Conservation (phyloP, 2,329 filamentous ascomycete genomes). For the Talaromyces marneffei region DNA sequence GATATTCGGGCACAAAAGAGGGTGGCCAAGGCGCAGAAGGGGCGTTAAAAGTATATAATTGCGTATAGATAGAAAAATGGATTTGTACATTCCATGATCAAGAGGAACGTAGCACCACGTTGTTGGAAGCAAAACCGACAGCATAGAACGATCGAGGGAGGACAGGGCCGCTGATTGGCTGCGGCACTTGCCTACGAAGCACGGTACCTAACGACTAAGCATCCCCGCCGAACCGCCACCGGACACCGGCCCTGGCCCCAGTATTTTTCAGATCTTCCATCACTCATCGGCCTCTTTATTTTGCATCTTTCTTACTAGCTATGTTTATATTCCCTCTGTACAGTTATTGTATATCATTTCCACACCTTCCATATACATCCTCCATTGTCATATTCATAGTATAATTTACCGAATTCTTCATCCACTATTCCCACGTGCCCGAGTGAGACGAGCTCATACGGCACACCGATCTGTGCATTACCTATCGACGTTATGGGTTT, state of each 20-base stretch:
- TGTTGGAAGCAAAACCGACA: neutral
- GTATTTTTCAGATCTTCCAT: neutral
- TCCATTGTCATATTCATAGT: slow-evolving; percentile 16
- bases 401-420: slow-evolving; percentile 8
- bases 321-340: slow-evolving; percentile 15
- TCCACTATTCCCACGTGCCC: slow-evolving; percentile 6
- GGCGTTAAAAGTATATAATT: neutral
- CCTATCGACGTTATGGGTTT: slow-evolving; percentile 33
- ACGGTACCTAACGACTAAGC: neutral
- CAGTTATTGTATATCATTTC: slow-evolving; percentile 17
- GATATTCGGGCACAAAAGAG: slow-evolving; percentile 85
- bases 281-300: neutral
- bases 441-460: neutral
- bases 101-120: neutral
- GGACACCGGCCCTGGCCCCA: slow-evolving; percentile 9
- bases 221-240: slow-evolving; percentile 8
- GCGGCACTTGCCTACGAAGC: neutral
- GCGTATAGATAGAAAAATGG: neutral
- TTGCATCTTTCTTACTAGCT: slow-evolving; percentile 2
- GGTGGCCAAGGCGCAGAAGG: slow-evolving; percentile 61
- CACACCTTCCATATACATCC: slow-evolving; percentile 8
- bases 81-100: neutral
- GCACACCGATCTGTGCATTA: neutral
- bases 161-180: neutral
- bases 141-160: neutral